A percentile compares a stretch with the other conserved stretches of the same genome.
phyloP scores from a whole-genome alignment of 192 early-diverging fungal species.

The Chytriomyces hyalinus region DNA sequence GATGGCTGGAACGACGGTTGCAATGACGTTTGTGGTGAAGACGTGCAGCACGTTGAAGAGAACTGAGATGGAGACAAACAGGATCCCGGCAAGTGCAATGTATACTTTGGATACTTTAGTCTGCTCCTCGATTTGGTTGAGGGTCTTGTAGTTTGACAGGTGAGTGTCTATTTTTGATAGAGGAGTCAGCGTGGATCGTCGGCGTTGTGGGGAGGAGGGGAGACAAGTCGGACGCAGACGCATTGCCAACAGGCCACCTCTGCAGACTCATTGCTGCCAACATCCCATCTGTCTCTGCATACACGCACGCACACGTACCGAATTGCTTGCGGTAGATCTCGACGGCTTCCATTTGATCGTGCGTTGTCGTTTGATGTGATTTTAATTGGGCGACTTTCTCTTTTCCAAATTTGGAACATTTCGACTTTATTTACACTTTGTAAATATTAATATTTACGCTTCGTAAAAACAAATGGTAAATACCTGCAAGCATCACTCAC shows the following conservation, averaged over 20 bases:
- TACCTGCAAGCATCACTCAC: too few species aligned
- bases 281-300: neutral
- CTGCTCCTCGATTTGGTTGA: constrained; percentile 41
- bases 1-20: constrained; percentile 47
- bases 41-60: constrained; percentile 52
- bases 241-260: neutral
- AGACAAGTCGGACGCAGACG: neutral
- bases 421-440: too few species aligned
- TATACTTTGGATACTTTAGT: constrained; percentile 52
- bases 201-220: neutral
- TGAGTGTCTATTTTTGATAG: constrained; percentile 33
- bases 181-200: neutral
- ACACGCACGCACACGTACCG: neutral
- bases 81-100: constrained; percentile 42
- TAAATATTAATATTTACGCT: too few species aligned
- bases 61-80: constrained; percentile 50
- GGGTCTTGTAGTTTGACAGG: constrained; percentile 44
- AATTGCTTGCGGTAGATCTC: constrained; percentile 32
- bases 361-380: too few species aligned
- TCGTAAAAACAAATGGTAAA: too few species aligned
- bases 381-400: too few species aligned
- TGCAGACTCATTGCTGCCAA: neutral
- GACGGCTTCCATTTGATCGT: constrained; percentile 5
- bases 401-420: too few species aligned
- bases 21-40: constrained; percentile 44